Evolutionary conservation across 108 stramenopile genomes (phyloP).

Genomic region (Pseudonitzschia multistriata): DNA sequence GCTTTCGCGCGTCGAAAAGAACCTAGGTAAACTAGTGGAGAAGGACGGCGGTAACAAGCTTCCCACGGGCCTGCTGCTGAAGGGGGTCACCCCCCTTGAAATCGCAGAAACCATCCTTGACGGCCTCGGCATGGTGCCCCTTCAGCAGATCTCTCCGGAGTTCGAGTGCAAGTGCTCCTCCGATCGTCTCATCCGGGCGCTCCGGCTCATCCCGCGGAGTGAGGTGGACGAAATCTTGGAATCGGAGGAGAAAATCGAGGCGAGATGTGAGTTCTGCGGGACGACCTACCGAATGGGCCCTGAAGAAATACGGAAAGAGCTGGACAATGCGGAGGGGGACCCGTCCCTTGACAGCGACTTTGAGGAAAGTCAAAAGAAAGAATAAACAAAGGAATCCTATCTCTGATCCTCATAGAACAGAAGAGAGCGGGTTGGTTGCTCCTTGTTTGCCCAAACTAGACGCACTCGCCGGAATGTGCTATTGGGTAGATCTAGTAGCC

Average conservation of each 20-base stretch:
- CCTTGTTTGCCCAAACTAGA: no score
- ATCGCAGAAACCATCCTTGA: slow-evolving; percentile 73
- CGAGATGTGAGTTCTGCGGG: slow-evolving; percentile 85
- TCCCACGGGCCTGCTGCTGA: slow-evolving; percentile 64
- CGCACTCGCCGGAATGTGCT: no score
- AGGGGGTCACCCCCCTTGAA: slow-evolving; percentile 73
- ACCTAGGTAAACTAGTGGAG: slow-evolving; percentile 67
- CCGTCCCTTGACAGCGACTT: slow-evolving; percentile 63
- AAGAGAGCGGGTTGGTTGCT: no score
- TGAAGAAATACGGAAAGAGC: slow-evolving; percentile 60
- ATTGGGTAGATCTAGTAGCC: no score
- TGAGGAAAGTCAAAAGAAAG: slow-evolving; percentile 15
- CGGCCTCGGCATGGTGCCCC: slow-evolving; percentile 73
- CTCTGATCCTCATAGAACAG: no score
- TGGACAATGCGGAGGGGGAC: slow-evolving; percentile 65
- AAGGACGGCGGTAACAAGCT: slow-evolving; percentile 69
- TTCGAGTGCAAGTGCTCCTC: slow-evolving; percentile 68
- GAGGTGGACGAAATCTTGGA: slow-evolving; percentile 78
- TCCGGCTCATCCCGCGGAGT: slow-evolving; percentile 68
- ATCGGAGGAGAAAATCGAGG: slow-evolving; percentile 74
- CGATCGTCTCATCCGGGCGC: slow-evolving; percentile 68
- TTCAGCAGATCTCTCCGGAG: slow-evolving; percentile 62
- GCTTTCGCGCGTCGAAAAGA: slow-evolving; percentile 53
- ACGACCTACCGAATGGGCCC: slow-evolving; percentile 71
- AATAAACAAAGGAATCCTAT: background rate